Conservation (phyloP, 306 rosid genomes). For the Canavalia ensiformis region DNA sequence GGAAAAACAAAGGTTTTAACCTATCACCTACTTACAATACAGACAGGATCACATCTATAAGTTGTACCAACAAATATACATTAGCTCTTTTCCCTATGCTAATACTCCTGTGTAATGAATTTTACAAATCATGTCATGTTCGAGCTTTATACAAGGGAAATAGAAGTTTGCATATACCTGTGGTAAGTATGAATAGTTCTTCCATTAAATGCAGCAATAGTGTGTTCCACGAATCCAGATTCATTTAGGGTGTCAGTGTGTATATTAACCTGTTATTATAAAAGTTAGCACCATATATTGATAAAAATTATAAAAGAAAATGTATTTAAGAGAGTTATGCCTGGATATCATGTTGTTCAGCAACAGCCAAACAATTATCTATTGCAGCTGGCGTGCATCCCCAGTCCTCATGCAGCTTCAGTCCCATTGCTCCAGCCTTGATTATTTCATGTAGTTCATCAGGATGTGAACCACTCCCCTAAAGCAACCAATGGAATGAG, state of each 20-base stretch:
- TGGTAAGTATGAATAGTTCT: conserved; percentile 89
- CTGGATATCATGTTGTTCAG: conserved; percentile 77
- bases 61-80: neutral
- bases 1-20: no score
- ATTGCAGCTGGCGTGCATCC: conserved; percentile 84
- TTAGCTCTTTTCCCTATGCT: conserved; percentile 3
- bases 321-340: conserved; percentile 41
- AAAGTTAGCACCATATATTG: conserved; percentile 23
- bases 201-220: conserved; percentile 73
- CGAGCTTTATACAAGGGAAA: neutral
- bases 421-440: conserved; percentile 87
- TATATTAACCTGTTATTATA: conserved; percentile 70
- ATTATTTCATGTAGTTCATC: conserved; percentile 71
- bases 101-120: neutral
- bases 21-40: no score
- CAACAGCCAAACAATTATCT: conserved; percentile 70
- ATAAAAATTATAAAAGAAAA: conserved; percentile 9
- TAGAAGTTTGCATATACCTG: conserved; percentile 57
- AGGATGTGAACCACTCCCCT: conserved; percentile 77
- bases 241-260: conserved; percentile 89
- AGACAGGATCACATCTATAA: neutral
- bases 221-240: conserved; percentile 84
- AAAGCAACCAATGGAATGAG: conserved; percentile 39
- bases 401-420: conserved; percentile 93
- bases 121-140: neutral